These are phyloP conservation scores for Phyllachora maydis DNA, from an alignment of 2,329 filamentous ascomycete species.

Conservation along the genomic window DNA sequence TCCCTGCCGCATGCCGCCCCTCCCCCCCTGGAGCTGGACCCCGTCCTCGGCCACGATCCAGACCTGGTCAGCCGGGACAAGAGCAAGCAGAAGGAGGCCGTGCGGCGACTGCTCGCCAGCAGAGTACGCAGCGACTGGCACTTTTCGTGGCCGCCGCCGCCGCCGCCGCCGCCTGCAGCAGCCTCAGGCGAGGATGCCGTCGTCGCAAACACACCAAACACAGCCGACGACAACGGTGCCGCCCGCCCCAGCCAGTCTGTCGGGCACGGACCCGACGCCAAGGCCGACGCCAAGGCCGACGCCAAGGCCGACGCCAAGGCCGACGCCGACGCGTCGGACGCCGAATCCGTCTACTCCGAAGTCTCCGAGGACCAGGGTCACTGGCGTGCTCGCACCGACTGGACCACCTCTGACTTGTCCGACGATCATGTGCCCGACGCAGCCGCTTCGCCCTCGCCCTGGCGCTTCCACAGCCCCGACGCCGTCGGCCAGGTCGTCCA, in stretches of 20 bases:
- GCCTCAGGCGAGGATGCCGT: background rate
- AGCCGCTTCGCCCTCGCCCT: slow-evolving; percentile 18
- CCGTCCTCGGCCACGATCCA: slow-evolving; percentile 34
- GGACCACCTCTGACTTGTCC: slow-evolving; percentile 33
- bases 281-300: slow-evolving; percentile 1
- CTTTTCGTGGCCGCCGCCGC: slow-evolving; percentile 29
- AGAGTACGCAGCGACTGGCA: slow-evolving; percentile 39
- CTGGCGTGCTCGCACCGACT: slow-evolving; percentile 29
- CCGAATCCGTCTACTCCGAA: slow-evolving; percentile 31
- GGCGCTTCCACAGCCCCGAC: slow-evolving; percentile 28
- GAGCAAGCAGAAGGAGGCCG: slow-evolving; percentile 38
- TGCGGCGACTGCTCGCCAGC: slow-evolving; percentile 30
- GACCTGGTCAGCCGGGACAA: slow-evolving; percentile 43
- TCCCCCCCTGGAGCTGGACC: slow-evolving; percentile 7
- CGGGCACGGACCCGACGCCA: slow-evolving; percentile 1
- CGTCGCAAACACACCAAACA: slow-evolving; percentile 1
- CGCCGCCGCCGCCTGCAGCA: background rate
- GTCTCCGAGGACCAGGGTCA: slow-evolving; percentile 31
- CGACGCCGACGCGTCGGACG: slow-evolving; percentile 22
- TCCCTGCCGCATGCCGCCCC: slow-evolving; percentile 7
- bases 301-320: slow-evolving; percentile 9
- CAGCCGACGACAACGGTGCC: background rate
- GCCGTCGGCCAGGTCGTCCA: slow-evolving; percentile 20
- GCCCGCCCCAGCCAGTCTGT: no score
- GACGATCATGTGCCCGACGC: slow-evolving; percentile 18